Conservation (phyloP, 768 basidiomycete species). For the Stropharia rugosoannulata region DNA sequence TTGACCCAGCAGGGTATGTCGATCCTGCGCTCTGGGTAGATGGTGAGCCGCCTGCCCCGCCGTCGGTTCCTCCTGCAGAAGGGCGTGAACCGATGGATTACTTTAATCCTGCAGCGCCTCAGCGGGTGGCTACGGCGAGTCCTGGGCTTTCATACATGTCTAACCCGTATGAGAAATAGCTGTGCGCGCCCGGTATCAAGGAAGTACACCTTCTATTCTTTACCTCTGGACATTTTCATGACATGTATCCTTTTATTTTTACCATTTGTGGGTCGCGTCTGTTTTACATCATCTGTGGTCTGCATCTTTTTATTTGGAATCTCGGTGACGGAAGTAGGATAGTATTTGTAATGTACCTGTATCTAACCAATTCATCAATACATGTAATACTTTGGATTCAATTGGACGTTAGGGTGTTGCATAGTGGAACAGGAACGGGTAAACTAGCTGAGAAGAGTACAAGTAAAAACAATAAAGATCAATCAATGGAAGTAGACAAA, state of each 20-base stretch:
- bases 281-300: not conserved
- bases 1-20: slow-evolving; percentile 27
- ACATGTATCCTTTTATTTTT: not conserved
- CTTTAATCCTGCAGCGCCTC: slow-evolving; percentile 2
- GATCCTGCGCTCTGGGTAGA: slow-evolving; percentile 31
- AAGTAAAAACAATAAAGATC: too few relatives aligned
- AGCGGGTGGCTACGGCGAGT: slow-evolving; percentile 11
- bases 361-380: not conserved
- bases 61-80: slow-evolving; percentile 4
- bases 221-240: not conserved
- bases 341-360: not conserved
- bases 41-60: slow-evolving; percentile 12
- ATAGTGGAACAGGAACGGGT: too few relatives aligned
- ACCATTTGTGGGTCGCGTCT: not conserved
- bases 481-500: too few relatives aligned
- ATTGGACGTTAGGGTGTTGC: too few relatives aligned
- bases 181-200: not conserved
- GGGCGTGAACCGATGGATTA: not conserved
- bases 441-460: too few relatives aligned
- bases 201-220: not conserved
- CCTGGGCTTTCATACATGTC: slow-evolving; percentile 18
- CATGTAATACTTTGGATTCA: not conserved
- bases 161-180: not conserved
- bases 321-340: not conserved
- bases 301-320: not conserved